phyloP scores from a whole-genome alignment of 495 filamentous ascomycete genomes.

The Penicillium crystallinum region DNA sequence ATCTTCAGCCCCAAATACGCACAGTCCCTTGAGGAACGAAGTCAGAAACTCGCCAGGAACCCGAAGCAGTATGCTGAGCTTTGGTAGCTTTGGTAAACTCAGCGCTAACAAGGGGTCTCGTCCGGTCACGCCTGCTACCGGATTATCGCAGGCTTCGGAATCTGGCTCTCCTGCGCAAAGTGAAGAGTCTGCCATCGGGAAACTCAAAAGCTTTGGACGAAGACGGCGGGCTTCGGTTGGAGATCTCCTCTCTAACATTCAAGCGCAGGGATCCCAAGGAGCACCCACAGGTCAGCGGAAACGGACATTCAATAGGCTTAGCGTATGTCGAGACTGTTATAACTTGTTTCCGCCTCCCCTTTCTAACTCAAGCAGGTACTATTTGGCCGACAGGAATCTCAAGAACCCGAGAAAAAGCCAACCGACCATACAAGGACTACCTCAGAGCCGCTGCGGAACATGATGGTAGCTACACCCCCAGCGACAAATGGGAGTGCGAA shows the following conservation, averaged over 20 bases:
- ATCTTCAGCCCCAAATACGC: constrained; percentile 16
- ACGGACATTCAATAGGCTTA: constrained; percentile 15
- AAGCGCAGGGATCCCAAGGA: constrained; percentile 17
- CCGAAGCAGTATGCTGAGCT: constrained; percentile 27
- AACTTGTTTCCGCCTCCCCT: not conserved
- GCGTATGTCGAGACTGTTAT: constrained; percentile 11
- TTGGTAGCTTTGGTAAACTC: constrained; percentile 21
- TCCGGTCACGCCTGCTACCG: constrained; percentile 21
- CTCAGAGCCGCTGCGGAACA: not conserved
- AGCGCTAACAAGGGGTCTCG: constrained; percentile 21
- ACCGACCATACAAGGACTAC: not conserved
- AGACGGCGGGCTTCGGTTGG: constrained; percentile 30
- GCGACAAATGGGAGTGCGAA: not conserved
- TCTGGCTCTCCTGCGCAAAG: constrained; percentile 6
- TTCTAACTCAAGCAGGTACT: constrained; percentile 14
- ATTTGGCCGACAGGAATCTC: constrained; percentile 17
- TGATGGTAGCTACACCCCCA: constrained; percentile 1
- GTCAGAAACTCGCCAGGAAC: constrained; percentile 23
- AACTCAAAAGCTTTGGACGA: constrained; percentile 28
- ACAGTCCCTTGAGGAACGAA: constrained; percentile 27
- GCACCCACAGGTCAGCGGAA: constrained; percentile 11
- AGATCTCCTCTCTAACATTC: constrained; percentile 18
- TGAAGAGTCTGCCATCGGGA: constrained; percentile 23
- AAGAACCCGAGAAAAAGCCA: not conserved
- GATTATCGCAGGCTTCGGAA: constrained; percentile 11